Evolutionary conservation across 768 basidiomycete genomes (phyloP).

Genomic region (Fomitopsis pulvina): DNA sequence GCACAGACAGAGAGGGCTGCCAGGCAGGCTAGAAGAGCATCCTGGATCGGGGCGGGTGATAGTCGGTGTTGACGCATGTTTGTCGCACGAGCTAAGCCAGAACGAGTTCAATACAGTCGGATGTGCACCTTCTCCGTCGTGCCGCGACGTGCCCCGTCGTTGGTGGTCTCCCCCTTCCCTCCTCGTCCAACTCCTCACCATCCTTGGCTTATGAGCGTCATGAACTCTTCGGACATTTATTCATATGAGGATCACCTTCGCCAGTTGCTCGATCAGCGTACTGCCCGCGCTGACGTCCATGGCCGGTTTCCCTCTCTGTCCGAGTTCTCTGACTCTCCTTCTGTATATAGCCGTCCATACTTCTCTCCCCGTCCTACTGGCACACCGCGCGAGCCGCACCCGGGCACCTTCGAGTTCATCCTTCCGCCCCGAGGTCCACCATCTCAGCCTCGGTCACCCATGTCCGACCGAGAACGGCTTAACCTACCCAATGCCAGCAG

Average conservation of each 20-base stretch:
- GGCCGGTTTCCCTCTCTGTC: slow-evolving; percentile 48
- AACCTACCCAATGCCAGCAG: slow-evolving; percentile 45
- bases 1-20: background rate
- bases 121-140: background rate
- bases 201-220: slow-evolving; percentile 14
- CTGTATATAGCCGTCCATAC: slow-evolving; percentile 56
- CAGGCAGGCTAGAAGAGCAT: background rate
- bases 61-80: slow-evolving; percentile 1
- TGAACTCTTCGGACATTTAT: slow-evolving; percentile 29
- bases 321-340: slow-evolving; percentile 60
- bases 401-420: slow-evolving; percentile 25
- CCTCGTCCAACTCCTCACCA: slow-evolving; percentile 9
- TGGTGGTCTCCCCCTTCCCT: slow-evolving; percentile 7
- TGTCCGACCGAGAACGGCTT: slow-evolving; percentile 32
- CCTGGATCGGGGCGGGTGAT: background rate
- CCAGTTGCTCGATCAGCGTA: slow-evolving; percentile 47
- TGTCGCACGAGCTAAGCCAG: slow-evolving; percentile 3
- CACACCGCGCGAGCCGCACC: slow-evolving; percentile 19
- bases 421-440: slow-evolving; percentile 16
- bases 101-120: slow-evolving; percentile 1
- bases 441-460: slow-evolving; percentile 20
- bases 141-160: slow-evolving; percentile 15
- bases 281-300: slow-evolving; percentile 40
- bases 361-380: slow-evolving; percentile 45
- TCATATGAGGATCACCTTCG: slow-evolving; percentile 42